A percentile compares a stretch with the other conserved stretches of the same genome.
phyloP scores from a whole-genome alignment of 2,329 filamentous ascomycete species.

The Aureobasidium sp. region DNA sequence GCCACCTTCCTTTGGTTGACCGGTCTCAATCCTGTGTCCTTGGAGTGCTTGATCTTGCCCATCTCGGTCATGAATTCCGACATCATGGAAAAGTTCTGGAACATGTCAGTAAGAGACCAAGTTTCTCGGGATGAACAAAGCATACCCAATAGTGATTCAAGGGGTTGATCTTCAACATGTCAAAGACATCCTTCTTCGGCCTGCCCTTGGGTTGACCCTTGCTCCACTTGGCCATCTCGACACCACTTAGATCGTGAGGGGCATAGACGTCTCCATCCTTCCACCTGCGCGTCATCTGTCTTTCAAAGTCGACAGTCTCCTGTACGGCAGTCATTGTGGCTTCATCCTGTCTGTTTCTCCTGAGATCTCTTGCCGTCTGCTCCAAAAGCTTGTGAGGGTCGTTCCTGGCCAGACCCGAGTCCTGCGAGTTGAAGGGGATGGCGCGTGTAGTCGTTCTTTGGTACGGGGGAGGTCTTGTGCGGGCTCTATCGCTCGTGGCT shows the following conservation, averaged over 20 bases:
- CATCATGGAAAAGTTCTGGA: slow-evolving; percentile 83
- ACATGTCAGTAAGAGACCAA: neutral
- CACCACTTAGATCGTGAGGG: slow-evolving; percentile 71
- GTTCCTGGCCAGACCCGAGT: neutral
- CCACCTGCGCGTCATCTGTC: slow-evolving; percentile 63
- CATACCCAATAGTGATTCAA: slow-evolving; percentile 77
- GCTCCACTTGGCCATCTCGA: slow-evolving; percentile 77
- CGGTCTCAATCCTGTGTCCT: slow-evolving; percentile 67
- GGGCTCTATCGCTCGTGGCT: neutral
- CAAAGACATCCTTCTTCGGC: slow-evolving; percentile 57
- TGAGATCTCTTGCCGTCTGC: neutral
- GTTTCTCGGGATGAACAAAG: slow-evolving; percentile 17
- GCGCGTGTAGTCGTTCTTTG: neutral
- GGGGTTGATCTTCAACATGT: slow-evolving; percentile 70
- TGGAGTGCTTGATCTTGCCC: slow-evolving; percentile 74
- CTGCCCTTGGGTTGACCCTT: slow-evolving; percentile 43
- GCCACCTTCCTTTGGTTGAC: slow-evolving; percentile 90
- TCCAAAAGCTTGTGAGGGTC: neutral
- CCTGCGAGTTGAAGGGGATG: neutral
- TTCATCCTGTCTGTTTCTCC: neutral
- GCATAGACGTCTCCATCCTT: slow-evolving; percentile 75
- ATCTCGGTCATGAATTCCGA: slow-evolving; percentile 78
- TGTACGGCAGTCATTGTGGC: slow-evolving; percentile 6
- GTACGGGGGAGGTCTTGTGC: neutral
- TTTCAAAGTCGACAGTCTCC: slow-evolving; percentile 43